These are phyloP conservation scores for Euphorbia pulcherrima DNA, from an alignment of 345 rosid species.

Conservation along the genomic window DNA sequence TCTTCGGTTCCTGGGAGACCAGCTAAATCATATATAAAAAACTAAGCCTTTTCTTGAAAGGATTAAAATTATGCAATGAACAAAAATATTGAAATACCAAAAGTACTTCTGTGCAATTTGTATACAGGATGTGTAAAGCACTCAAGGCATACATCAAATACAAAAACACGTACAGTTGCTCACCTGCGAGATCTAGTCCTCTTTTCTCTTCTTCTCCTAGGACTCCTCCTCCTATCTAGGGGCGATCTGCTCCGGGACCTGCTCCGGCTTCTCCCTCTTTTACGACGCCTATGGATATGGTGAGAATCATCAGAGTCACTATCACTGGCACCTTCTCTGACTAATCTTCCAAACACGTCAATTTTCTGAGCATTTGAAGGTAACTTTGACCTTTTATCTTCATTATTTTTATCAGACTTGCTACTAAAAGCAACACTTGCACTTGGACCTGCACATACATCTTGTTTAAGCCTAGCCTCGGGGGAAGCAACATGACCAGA, in stretches of 20 bases:
- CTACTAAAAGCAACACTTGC: conserved; percentile 15
- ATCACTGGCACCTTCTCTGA: conserved; percentile 50
- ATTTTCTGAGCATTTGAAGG: conserved; percentile 36
- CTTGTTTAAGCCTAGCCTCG: conserved; percentile 24
- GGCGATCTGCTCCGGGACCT: conserved; percentile 45
- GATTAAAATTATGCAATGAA: background rate
- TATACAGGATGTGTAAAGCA: background rate
- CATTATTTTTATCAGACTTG: conserved; percentile 27
- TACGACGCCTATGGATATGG: conserved; percentile 26
- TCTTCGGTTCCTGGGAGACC: conserved; percentile 34
- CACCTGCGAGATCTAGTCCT: conserved; percentile 57
- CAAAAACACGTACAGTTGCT: background rate
- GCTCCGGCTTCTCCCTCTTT: conserved; percentile 37
- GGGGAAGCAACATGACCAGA: conserved; percentile 16
- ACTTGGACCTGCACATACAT: conserved; percentile 17
- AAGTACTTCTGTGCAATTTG: background rate
- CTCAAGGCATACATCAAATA: background rate
- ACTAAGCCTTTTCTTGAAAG: conserved; percentile 8
- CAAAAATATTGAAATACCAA: background rate
- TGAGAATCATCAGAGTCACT: conserved; percentile 52
- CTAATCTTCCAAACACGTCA: conserved; percentile 58
- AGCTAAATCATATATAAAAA: conserved; percentile 33
- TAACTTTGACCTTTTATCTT: conserved; percentile 22
- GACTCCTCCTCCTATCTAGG: conserved; percentile 31
- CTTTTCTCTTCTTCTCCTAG: conserved; percentile 38